Percentiles rank a stretch among this genome's conserved stretches.
Conservation (phyloP, 768 basidiomycete species). For the Lyophyllum semitale region DNA sequence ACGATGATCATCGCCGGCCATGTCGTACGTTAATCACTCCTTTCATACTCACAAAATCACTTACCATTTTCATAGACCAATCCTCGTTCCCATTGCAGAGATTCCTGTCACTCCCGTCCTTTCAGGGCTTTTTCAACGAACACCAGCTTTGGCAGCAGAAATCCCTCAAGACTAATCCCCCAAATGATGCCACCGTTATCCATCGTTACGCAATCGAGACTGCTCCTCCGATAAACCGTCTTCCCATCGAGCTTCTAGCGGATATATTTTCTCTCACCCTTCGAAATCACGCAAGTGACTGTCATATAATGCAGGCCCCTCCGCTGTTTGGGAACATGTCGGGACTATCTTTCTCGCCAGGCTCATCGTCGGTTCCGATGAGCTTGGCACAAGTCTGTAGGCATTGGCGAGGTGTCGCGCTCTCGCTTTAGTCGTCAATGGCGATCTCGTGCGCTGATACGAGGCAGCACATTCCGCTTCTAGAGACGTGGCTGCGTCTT, state of each 20-base stretch:
- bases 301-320: neutral
- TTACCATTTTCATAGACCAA: neutral
- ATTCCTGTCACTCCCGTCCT: neutral
- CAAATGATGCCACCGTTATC: neutral
- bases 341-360: neutral
- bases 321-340: neutral
- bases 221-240: neutral
- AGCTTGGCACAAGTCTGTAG: constrained; percentile 8
- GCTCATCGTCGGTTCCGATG: constrained; percentile 7
- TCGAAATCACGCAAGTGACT: neutral
- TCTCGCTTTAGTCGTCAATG: constrained; percentile 10
- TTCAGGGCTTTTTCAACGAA: neutral
- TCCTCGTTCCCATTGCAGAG: neutral
- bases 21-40: neutral
- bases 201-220: neutral
- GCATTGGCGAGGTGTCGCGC: constrained; percentile 6
- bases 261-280: constrained; percentile 8
- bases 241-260: constrained; percentile 5
- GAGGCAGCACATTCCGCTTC: constrained; percentile 1
- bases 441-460: constrained; percentile 1
- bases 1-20: neutral
- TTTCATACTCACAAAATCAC: neutral
- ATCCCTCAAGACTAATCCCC: neutral
- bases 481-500: constrained; percentile 8
- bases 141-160: neutral